Evolutionary conservation across 2,329 filamentous ascomycete species (phyloP), one percentile per base, ranked within the genome.

Genomic region (Nannizziopsis arthrosporioides): DNA sequence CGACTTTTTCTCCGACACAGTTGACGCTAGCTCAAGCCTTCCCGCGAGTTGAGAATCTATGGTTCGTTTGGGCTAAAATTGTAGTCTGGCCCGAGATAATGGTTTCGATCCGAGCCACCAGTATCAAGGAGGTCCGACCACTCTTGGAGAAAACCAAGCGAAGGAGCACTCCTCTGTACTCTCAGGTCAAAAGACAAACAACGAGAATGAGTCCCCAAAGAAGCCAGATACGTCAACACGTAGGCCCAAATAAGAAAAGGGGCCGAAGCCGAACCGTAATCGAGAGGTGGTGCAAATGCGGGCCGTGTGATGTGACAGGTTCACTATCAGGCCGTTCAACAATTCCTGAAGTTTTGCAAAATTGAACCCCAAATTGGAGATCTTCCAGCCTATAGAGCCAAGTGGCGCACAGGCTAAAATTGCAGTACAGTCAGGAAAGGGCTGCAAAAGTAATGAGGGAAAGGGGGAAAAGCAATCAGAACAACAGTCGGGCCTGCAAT

Each of bases 261-360:
- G 35, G 12, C 14, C 7, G n/a, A 30, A 15, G 18, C 18, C 18
- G 31, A 32, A 37, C 38, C 38, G 39, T 41, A 19, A 18, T 8
- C 31, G n/a, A 32, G 30, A 41, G n/a, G 36, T 42, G 19, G 45
- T 42, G 38, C 31, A 36, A 41, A 42, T 39, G 45, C 45, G 40
- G 31, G 38, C 45, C 39, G 45, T 37, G 45, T 38, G 45, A 48
- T 48, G 40, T 42, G 39, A 42, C 45, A 38, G 44, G 44, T 47
- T 40, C 5, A 15, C 44, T 30, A 46, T 14, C 36, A 34, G 9
- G 31, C 45, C 3, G 18, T 36, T 9, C 15, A 37, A 41, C 34
- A 32, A 19, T 27, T 17, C 36, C 14, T 22, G 27, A 14, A 37
- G 40, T 47, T 38, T 37, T 47, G 27, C 14, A 17, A 19, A 41